These are phyloP conservation scores for Phytophthora melonis DNA, from an alignment of 352 stramenopile genomes.

Conservation along the genomic window DNA sequence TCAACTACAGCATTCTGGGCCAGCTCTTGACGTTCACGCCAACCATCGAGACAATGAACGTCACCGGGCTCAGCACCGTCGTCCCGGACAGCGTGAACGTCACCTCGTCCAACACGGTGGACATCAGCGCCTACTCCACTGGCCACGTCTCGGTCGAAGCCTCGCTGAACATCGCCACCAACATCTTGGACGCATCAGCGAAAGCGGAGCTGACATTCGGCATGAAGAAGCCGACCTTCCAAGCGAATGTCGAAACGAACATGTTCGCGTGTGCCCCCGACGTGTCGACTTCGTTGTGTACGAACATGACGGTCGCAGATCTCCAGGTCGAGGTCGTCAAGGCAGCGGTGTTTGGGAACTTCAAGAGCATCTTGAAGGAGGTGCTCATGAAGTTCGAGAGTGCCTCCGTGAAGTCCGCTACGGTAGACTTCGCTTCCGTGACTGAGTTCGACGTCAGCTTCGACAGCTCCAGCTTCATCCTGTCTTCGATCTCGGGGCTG, in stretches of 20 bases:
- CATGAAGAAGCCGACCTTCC: slow-evolving; percentile 40
- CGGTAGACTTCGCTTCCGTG: slow-evolving; percentile 51
- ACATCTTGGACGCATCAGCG: slow-evolving; percentile 42
- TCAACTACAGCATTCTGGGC: slow-evolving; percentile 47
- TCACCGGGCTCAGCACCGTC: slow-evolving; percentile 52
- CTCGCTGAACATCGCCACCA: slow-evolving; percentile 40
- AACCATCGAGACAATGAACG: slow-evolving; percentile 52
- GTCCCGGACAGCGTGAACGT: slow-evolving; percentile 47
- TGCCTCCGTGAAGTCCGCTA: slow-evolving; percentile 39
- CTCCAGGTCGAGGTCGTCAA: slow-evolving; percentile 38
- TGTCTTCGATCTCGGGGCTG: slow-evolving; percentile 41
- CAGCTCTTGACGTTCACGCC: slow-evolving; percentile 53
- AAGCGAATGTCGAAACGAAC: slow-evolving; percentile 34
- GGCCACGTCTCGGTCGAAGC: slow-evolving; percentile 40
- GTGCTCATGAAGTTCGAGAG: slow-evolving; percentile 43
- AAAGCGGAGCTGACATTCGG: slow-evolving; percentile 35
- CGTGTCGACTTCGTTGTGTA: slow-evolving; percentile 41
- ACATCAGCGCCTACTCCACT: slow-evolving; percentile 45
- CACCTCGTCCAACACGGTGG: slow-evolving; percentile 37
- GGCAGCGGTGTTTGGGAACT: slow-evolving; percentile 27
- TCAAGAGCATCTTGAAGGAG: slow-evolving; percentile 42
- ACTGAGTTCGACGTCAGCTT: slow-evolving; percentile 54
- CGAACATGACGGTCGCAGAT: slow-evolving; percentile 46
- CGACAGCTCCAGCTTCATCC: slow-evolving; percentile 40
- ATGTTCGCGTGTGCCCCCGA: slow-evolving; percentile 41